Evolutionary conservation across 495 filamentous ascomycete species (phyloP).

Genomic region (Penicillium taxi): DNA sequence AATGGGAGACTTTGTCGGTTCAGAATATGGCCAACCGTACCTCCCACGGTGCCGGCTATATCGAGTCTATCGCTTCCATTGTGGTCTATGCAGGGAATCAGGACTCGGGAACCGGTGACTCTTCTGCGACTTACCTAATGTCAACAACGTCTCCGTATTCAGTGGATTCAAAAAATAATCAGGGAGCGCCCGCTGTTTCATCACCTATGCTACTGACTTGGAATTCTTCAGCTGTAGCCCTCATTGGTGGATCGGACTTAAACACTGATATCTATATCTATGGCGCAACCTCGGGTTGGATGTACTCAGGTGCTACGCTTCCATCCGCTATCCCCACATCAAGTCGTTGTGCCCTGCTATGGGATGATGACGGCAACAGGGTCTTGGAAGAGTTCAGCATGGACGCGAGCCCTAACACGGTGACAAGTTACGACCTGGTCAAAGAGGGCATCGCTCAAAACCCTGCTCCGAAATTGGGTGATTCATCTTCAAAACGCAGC

Average conservation of each 20-base stretch:
- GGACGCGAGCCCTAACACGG: constrained; percentile 64
- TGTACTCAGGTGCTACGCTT: constrained; percentile 52
- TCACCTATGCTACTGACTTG: constrained; percentile 70
- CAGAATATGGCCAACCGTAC: constrained; percentile 58
- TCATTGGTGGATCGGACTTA: constrained; percentile 63
- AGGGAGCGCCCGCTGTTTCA: constrained; percentile 53
- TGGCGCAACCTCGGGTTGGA: constrained; percentile 49
- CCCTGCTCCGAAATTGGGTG: constrained; percentile 27
- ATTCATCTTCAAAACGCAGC: constrained; percentile 32
- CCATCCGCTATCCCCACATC: constrained; percentile 48
- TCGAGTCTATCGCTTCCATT: constrained; percentile 62
- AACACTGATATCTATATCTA: constrained; percentile 66
- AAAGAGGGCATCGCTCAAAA: constrained; percentile 30
- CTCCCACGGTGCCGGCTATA: constrained; percentile 68
- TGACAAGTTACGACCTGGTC: constrained; percentile 57
- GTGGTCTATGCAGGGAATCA: constrained; percentile 77
- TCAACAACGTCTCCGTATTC: constrained; percentile 51
- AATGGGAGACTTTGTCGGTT: constrained; percentile 64
- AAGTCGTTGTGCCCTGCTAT: constrained; percentile 55
- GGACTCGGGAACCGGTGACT: constrained; percentile 44
- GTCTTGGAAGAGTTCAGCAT: constrained; percentile 77
- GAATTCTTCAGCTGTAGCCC: constrained; percentile 60
- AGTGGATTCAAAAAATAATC: constrained; percentile 41
- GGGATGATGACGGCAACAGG: constrained; percentile 70
- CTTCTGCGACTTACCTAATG: constrained; percentile 67